Conservation (phyloP, 2,329 filamentous ascomycete species). For the Penicillium sp. region DNA sequence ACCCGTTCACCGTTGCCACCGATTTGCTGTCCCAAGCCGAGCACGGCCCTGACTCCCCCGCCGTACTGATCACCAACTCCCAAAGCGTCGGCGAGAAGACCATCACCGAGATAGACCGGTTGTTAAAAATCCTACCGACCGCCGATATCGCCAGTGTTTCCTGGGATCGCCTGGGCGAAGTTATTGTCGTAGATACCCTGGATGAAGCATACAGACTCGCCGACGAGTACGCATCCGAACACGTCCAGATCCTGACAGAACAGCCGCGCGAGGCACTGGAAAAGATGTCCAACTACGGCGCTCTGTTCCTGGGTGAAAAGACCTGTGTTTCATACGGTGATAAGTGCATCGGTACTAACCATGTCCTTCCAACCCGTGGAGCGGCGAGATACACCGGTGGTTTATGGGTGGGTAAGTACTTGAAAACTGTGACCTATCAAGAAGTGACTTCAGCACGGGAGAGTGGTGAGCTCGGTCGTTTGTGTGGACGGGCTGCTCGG, state of each 20-base stretch:
- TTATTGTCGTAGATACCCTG: constrained; percentile 48
- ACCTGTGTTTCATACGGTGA: constrained; percentile 60
- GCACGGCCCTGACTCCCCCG: constrained; percentile 58
- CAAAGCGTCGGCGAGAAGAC: constrained; percentile 45
- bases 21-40: constrained; percentile 56
- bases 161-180: constrained; percentile 54
- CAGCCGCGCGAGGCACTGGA: constrained; percentile 53
- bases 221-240: constrained; percentile 55
- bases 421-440: constrained; percentile 58
- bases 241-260: constrained; percentile 56
- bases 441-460: constrained; percentile 50
- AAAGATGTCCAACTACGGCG: constrained; percentile 57
- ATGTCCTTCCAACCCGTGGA: constrained; percentile 56
- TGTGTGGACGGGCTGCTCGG: constrained; percentile 55
- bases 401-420: constrained; percentile 60
- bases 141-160: constrained; percentile 48
- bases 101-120: constrained; percentile 43
- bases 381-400: constrained; percentile 57
- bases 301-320: constrained; percentile 56
- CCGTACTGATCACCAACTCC: constrained; percentile 55
- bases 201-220: constrained; percentile 52
- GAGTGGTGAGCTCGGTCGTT: constrained; percentile 53
- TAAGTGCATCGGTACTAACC: constrained; percentile 61
- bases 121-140: constrained; percentile 50
- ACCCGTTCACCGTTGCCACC: constrained; percentile 51